Conservation (phyloP, 2,329 filamentous ascomycete species). For the Xylaria digitata region DNA sequence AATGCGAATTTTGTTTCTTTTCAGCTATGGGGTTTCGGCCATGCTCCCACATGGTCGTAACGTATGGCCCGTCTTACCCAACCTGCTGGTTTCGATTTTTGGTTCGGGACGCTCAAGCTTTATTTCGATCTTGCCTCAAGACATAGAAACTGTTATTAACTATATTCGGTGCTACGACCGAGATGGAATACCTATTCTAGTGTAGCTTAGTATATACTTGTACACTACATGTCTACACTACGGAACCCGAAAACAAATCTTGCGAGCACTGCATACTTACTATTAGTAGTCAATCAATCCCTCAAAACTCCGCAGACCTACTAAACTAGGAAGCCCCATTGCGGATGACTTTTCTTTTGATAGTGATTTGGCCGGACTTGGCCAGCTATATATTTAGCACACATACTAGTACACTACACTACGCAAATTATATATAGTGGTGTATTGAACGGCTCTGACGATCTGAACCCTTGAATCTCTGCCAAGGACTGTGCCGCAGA, state of each 20-base stretch:
- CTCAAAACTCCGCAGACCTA: neutral
- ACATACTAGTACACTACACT: too few species aligned
- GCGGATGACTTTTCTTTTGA: neutral
- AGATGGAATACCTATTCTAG: neutral
- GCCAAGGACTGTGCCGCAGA: neutral
- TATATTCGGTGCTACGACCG: neutral
- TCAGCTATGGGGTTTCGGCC: neutral
- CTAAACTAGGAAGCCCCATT: neutral
- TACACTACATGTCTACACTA: too few species aligned
- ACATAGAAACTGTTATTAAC: too few species aligned
- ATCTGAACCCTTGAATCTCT: neutral
- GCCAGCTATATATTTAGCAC: conserved; percentile 9
- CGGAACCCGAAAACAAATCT: neutral
- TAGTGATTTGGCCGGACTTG: neutral
- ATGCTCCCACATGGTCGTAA: neutral
- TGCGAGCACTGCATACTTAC: too few species aligned
- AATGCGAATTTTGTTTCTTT: too few species aligned
- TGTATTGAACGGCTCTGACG: too few species aligned
- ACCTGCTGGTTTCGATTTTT: neutral
- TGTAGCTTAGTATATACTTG: too few species aligned
- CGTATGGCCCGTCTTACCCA: neutral
- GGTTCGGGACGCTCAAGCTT: too few species aligned
- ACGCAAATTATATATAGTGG: neutral
- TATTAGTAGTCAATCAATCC: neutral
- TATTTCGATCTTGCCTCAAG: too few species aligned